phyloP scores from a whole-genome alignment of 148 eudicot genomes.

The Dianthus caryophyllus region DNA sequence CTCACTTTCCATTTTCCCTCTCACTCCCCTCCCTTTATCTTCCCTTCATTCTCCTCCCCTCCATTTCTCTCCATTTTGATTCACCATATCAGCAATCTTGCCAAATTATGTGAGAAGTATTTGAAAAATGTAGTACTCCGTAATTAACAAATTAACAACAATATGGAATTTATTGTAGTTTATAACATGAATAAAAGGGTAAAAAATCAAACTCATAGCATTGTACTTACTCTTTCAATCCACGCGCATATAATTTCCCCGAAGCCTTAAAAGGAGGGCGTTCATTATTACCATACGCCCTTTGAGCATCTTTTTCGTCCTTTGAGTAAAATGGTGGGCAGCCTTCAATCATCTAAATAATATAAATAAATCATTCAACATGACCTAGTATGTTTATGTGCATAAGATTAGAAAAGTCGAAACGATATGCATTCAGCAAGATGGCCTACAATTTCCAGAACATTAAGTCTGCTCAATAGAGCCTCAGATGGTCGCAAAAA shows the following conservation, averaged over 20 bases:
- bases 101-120: too few species aligned
- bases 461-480: not conserved
- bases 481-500: too few species aligned
- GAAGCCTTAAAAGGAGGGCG: slow-evolving; percentile 92
- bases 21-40: too few species aligned
- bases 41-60: too few species aligned
- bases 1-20: too few species aligned
- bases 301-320: slow-evolving; percentile 56
- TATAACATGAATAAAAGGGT: not conserved
- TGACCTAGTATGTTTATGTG: not conserved
- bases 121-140: too few species aligned
- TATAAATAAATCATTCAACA: slow-evolving; percentile 3
- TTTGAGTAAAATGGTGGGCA: slow-evolving; percentile 58
- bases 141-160: too few species aligned
- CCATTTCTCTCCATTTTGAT: too few species aligned
- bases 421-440: not conserved
- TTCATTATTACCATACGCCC: slow-evolving; percentile 54
- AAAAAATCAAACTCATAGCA: not conserved
- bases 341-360: slow-evolving; percentile 90
- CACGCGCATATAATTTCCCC: slow-evolving; percentile 63
- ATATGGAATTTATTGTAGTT: too few species aligned
- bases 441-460: not conserved
- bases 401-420: not conserved
- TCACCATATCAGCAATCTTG: too few species aligned
- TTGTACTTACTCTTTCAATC: slow-evolving; percentile 64